Evolutionary conservation across 441 rosid genomes (phyloP).

Genomic region (Jatropha podagrica): DNA sequence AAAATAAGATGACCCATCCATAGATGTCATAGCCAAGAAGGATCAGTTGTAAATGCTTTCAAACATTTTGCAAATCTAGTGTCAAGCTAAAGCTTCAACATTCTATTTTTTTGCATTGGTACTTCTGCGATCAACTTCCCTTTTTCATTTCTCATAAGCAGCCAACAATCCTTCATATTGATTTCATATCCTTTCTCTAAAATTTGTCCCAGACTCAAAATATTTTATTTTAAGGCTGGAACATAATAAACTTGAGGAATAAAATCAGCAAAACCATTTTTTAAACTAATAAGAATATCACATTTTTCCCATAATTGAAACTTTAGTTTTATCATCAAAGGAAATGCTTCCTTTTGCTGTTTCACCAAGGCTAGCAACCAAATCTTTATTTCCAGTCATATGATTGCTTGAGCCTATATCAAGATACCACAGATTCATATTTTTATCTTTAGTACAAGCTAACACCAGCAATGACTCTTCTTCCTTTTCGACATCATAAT

Average conservation of each 20-base stretch:
- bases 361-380: not conserved
- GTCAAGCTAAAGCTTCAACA: too few relatives aligned
- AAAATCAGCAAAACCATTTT: constrained; percentile 2
- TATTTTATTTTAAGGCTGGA: not conserved
- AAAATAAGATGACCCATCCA: not conserved
- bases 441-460: not conserved
- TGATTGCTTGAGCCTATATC: not conserved
- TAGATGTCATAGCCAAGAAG: not conserved
- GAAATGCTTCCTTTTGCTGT: not conserved
- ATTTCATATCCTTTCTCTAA: constrained; percentile 14
- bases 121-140: not conserved
- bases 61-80: not conserved
- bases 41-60: not conserved
- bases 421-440: not conserved
- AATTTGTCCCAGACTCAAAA: not conserved
- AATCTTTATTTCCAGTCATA: not conserved
- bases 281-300: not conserved
- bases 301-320: not conserved
- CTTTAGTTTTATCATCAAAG: constrained; percentile 5
- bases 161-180: not conserved
- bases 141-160: not conserved
- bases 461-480: constrained; percentile 1
- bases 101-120: not conserved
- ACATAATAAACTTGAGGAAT: constrained; percentile 15
- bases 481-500: not conserved